Evolutionary conservation across 345 rosid species (phyloP), one percentile per base, ranked within the genome.

Genomic region (Brassica incana): DNA sequence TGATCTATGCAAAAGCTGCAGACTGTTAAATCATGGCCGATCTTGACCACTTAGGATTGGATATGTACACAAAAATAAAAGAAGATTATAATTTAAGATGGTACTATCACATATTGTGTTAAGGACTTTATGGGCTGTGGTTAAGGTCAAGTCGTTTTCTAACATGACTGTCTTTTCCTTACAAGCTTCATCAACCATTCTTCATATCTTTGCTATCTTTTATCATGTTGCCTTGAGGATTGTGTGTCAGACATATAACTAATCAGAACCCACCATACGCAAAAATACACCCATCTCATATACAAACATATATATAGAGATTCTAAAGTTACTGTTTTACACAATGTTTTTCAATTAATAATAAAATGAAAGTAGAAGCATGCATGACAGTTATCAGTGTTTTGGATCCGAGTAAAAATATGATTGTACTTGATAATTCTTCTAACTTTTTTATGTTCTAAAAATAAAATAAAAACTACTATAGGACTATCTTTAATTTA

Each of bases 61-160:
- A 68, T 65, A 50, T 52, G 35, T 32, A 74, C 67, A 80, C 76
- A 63, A 38, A 64, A 63, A 74, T 38, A 75, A 54, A 69, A 58
- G 59, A 61, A 7, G 54, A 69, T 63, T 56, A 79, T 73, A 62
- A 65, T 65, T 30, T 32, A 30, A 63, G 68, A 58, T 70, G 76
- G 80, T 75, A 75, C 80, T 69, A 59, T 75, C 68, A 64, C 63
- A 40, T 25, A 74, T 78, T 16, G 36, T 35, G 38, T 69, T 77
- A 59, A 71, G 67, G 81, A 82, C 84, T 82, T 82, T 77, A 82
- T 77, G 74, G 71, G 73, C 36, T 68, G 81, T 77, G 72, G 60
- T 77, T 77, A 75, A 76, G 77, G 83, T 81, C 80, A 81, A 69
- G 83, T 81, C 80, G 83, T 81, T 81, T 71, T 81, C 83, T 76